Evolutionary conservation across 2,329 filamentous ascomycete genomes (phyloP).

Genomic region (Aspergillus aculeatus): DNA sequence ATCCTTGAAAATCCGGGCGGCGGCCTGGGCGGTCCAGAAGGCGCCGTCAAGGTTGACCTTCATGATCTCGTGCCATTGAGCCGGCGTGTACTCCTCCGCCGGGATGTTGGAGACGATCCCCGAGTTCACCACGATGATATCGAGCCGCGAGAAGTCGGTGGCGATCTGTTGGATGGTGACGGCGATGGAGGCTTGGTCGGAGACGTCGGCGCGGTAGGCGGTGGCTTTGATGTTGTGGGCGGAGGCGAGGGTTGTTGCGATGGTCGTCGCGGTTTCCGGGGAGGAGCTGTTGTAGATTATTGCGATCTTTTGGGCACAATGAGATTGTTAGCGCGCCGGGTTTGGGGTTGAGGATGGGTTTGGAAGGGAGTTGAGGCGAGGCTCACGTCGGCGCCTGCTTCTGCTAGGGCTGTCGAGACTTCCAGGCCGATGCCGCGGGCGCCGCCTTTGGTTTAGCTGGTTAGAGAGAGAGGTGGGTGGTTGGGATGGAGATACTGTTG

Average conservation of each 20-base stretch:
- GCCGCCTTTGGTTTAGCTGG: slow-evolving; percentile 21
- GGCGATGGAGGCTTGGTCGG: slow-evolving; percentile 31
- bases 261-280: slow-evolving; percentile 20
- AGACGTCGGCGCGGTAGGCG: slow-evolving; percentile 39
- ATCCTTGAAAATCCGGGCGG: slow-evolving; percentile 37
- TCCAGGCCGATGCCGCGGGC: slow-evolving; percentile 40
- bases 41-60: slow-evolving; percentile 42
- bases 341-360: too few species aligned
- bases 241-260: slow-evolving; percentile 28
- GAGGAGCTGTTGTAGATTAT: slow-evolving; percentile 32
- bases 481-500: not conserved
- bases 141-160: slow-evolving; percentile 44
- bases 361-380: not conserved
- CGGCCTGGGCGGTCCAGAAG: slow-evolving; percentile 41
- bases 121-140: slow-evolving; percentile 50
- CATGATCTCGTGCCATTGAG: slow-evolving; percentile 44
- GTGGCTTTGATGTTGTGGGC: slow-evolving; percentile 27
- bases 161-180: slow-evolving; percentile 33
- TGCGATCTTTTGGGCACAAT: slow-evolving; percentile 27
- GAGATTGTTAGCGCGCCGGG: not conserved
- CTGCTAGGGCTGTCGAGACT: slow-evolving; percentile 41
- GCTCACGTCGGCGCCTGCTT: slow-evolving; percentile 40
- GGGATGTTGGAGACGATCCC: slow-evolving; percentile 33
- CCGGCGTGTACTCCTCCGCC: slow-evolving; percentile 39
- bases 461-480: not conserved